A percentile compares a stretch with the other conserved stretches of the same genome.
These are phyloP conservation scores for Neurospora tetraspora DNA, from an alignment of 495 filamentous ascomycete genomes.

Conservation along the genomic window DNA sequence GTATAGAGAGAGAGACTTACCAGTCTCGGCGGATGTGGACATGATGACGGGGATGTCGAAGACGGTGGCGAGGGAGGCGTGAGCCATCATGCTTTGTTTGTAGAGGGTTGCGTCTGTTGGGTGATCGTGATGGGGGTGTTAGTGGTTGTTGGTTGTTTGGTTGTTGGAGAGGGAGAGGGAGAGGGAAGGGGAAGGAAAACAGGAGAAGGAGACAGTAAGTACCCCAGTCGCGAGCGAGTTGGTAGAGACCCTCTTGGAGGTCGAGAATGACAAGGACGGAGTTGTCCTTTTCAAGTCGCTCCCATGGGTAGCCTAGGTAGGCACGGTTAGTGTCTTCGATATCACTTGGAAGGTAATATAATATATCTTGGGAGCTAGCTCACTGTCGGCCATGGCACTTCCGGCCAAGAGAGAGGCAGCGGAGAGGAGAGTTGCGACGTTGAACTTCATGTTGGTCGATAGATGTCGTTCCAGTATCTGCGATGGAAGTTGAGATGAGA, in stretches of 20 bases:
- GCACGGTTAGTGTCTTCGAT: background rate
- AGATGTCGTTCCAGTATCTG: background rate
- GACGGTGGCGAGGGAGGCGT: slow-evolving; percentile 53
- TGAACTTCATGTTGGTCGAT: slow-evolving; percentile 8
- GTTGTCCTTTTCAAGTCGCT: slow-evolving; percentile 18
- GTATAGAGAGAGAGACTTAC: slow-evolving; percentile 7
- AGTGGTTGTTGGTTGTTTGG: background rate
- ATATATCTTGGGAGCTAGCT: background rate
- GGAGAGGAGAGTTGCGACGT: slow-evolving; percentile 2
- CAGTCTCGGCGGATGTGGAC: slow-evolving; percentile 54
- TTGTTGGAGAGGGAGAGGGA: background rate
- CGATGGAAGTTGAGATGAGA: no score
- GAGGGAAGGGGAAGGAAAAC: background rate
- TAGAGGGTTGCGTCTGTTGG: slow-evolving; percentile 43
- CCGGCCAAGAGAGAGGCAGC: slow-evolving; percentile 10
- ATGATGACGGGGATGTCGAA: slow-evolving; percentile 63
- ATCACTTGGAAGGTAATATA: background rate
- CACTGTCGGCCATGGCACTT: slow-evolving; percentile 11
- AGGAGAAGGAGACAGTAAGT: background rate
- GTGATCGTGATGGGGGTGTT: background rate
- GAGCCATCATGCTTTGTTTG: slow-evolving; percentile 58
- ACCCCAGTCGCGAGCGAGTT: slow-evolving; percentile 52
- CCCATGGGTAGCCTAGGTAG: slow-evolving; percentile 6
- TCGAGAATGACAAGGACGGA: slow-evolving; percentile 55
- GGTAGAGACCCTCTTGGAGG: slow-evolving; percentile 60